Evolutionary conservation across 345 rosid species (phyloP).

Genomic region (Euphorbia pulcherrima): DNA sequence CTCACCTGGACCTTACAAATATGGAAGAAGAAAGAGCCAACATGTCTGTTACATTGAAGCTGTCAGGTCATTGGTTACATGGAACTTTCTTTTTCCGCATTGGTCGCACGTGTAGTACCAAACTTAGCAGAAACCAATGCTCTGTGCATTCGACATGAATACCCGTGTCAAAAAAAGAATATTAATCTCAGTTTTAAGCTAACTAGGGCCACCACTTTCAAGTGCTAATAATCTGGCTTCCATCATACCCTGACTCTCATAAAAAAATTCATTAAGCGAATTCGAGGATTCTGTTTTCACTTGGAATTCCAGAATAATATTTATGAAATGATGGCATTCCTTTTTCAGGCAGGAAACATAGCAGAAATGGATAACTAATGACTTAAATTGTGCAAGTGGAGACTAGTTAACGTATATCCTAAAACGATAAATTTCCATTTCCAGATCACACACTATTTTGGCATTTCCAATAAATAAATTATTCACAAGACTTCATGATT

Average conservation of each 20-base stretch:
- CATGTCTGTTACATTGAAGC: slow-evolving; percentile 14
- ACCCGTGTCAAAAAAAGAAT: background rate
- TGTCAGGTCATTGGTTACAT: slow-evolving; percentile 17
- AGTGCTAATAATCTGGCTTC: background rate
- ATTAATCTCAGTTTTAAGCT: background rate
- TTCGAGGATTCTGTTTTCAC: background rate
- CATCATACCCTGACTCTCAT: background rate
- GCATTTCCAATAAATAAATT: too few relatives aligned
- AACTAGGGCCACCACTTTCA: background rate
- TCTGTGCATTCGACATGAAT: background rate
- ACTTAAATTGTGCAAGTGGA: background rate
- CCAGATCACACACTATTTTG: too few relatives aligned
- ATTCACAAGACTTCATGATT: too few relatives aligned
- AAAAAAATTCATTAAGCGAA: background rate
- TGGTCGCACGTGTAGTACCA: slow-evolving; percentile 24
- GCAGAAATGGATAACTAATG: background rate
- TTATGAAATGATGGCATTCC: background rate
- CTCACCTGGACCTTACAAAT: background rate
- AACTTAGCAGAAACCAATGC: background rate
- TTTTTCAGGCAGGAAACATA: background rate
- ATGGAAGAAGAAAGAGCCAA: slow-evolving; percentile 4
- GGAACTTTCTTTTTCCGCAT: slow-evolving; percentile 23
- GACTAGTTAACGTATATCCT: background rate
- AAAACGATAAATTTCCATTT: background rate
- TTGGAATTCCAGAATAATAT: slow-evolving; percentile 2